Base-by-base conservation (phyloP, 2,329 filamentous ascomycete genomes). In the Fusarium sp. region DNA sequence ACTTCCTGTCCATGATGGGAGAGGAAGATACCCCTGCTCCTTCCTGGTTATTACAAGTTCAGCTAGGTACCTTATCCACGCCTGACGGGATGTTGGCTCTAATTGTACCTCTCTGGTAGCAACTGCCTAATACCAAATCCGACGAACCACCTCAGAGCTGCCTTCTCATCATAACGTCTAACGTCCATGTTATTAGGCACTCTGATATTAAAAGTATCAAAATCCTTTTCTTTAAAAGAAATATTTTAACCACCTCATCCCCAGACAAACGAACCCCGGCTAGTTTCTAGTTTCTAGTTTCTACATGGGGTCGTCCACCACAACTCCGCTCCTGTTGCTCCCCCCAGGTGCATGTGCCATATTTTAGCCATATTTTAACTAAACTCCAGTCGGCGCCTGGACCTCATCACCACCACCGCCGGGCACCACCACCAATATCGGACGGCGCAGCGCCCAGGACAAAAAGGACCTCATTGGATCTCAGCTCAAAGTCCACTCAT, bases 401-500 rank as follows among this genome's bases (percentile, higher is more conserved):
- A 30, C 61, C 54, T 50, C 51, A 39, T 54, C 53, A 47, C 36
- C 49, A 64, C 60, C 57, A 63, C 34, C 48, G 44, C 23, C 47
- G n/a, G 40, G 39, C 56, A 65, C 47, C 50, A 66, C 63, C 48
- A 47, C 46, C 57, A 55, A 52, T 61, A 68, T 59, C 49, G 43
- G 40, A 52, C 65, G 65, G 65, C 65, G 50, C 59, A 68, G 65
- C 64, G 64, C 64, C 64, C 48, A 53, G 42, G 58, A 63, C 59
- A 49, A 56, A 52, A 56, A 56, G 47, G 34, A 47, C 38, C 40
- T 39, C 24, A 57, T 53, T 44, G 53, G 58, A 50, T 49, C 58
- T 59, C 48, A 51, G 43, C 57, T 42, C 52, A 52, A 65, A 65
- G 51, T 60, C 56, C 61, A 62, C 61, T 64, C 65, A 50, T 56